Percentiles rank a stretch among this genome's conserved stretches.
phyloP scores from a whole-genome alignment of 106 monocot genomes.

The Dendrobium catenatum region DNA sequence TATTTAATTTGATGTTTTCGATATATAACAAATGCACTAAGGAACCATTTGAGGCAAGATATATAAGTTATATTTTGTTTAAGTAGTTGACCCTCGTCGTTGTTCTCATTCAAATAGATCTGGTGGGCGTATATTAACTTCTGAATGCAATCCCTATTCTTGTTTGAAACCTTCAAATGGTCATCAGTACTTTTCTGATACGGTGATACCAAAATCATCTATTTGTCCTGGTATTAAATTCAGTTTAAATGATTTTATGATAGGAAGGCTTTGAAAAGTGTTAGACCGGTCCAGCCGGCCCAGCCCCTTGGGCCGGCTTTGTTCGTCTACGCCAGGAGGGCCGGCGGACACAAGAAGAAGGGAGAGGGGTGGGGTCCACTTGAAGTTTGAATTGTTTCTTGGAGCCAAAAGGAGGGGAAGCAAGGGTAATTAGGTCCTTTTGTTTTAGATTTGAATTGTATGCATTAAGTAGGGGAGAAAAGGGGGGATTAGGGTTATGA shows the following conservation, averaged over 20 bases:
- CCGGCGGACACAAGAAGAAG: no score
- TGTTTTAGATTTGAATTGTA: no score
- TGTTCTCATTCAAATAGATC: background rate
- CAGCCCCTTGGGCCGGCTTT: no score
- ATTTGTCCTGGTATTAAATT: background rate
- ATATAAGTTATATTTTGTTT: background rate
- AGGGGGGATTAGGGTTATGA: no score
- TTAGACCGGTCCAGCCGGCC: no score
- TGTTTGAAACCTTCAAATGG: background rate
- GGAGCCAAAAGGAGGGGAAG: no score
- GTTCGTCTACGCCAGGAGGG: no score
- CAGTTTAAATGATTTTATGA: background rate
- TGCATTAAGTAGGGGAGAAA: no score
- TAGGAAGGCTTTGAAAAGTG: background rate
- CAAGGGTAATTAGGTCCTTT: no score
- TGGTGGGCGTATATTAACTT: background rate
- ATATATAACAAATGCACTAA: background rate
- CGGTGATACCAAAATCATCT: background rate
- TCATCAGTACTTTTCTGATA: background rate
- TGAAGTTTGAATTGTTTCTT: no score
- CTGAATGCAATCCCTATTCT: no score
- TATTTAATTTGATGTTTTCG: background rate
- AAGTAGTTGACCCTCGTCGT: background rate
- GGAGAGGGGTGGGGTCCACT: no score
- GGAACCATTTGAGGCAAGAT: background rate